A percentile compares a stretch with the other conserved stretches of the same genome.
These are phyloP conservation scores for Trichoderma sp. DNA, from an alignment of 2,329 filamentous ascomycete genomes.

Conservation along the genomic window DNA sequence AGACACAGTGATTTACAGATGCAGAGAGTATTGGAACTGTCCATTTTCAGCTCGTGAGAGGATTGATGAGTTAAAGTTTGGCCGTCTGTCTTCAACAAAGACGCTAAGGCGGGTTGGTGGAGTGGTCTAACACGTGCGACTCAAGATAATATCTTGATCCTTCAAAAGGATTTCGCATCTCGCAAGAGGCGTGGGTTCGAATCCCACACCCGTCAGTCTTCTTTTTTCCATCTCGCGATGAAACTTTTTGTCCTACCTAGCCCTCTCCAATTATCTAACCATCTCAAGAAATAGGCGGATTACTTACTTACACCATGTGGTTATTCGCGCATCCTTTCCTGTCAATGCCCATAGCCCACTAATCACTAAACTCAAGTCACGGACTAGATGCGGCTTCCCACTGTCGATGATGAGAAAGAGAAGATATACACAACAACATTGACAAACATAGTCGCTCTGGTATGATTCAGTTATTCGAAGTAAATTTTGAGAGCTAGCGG, in stretches of 20 bases:
- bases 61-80: neutral
- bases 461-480: neutral
- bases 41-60: neutral
- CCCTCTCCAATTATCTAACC: neutral
- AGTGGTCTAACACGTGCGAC: constrained; percentile 23
- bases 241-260: too few species aligned
- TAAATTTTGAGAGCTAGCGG: neutral
- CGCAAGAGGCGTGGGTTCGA: constrained; percentile 22
- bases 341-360: too few species aligned
- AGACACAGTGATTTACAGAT: neutral
- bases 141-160: constrained; percentile 21
- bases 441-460: neutral
- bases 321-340: too few species aligned
- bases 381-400: too few species aligned
- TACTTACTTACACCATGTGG: neutral
- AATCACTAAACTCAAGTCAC: too few species aligned
- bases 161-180: constrained; percentile 21
- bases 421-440: neutral
- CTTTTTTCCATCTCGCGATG: neutral
- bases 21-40: neutral
- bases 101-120: constrained; percentile 22
- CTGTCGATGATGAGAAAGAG: neutral
- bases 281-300: neutral
- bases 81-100: neutral
- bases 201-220: constrained; percentile 21